Evolutionary conservation across 148 eudicot genomes (phyloP).

Genomic region (Fagopyrum esculentum): DNA sequence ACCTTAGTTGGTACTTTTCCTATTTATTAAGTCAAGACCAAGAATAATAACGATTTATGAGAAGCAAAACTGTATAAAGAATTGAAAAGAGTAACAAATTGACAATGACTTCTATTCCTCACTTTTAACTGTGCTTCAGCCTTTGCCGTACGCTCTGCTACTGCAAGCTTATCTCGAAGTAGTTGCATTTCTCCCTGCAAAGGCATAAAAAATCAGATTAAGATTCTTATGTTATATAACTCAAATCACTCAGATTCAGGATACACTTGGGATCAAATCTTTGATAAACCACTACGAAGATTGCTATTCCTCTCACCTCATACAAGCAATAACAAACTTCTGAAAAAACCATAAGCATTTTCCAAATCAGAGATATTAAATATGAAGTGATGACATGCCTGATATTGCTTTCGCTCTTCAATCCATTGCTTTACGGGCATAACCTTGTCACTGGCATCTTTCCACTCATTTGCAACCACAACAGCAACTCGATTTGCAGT

Average conservation of each 20-base stretch:
- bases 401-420: conserved; percentile 87
- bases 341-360: not conserved
- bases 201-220: not conserved
- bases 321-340: not conserved
- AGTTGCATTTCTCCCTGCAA: conserved; percentile 81
- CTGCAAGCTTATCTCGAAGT: conserved; percentile 74
- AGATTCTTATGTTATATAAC: no score
- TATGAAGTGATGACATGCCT: conserved; percentile 36
- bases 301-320: not conserved
- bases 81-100: not conserved
- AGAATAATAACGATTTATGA: conserved; percentile 10
- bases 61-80: conserved; percentile 9
- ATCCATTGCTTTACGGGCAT: conserved; percentile 99
- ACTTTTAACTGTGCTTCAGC: conserved; percentile 94
- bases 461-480: conserved; percentile 99
- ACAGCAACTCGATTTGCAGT: conserved; percentile 91
- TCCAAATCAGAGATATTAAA: not conserved
- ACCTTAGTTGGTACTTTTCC: conserved; percentile 87
- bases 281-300: not conserved
- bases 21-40: conserved; percentile 15
- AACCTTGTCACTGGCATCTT: conserved; percentile 93
- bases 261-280: not conserved
- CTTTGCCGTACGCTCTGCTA: conserved; percentile 89
- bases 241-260: no score
- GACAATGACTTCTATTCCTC: conserved; percentile 18